These are phyloP conservation scores for Microbotryomycetes sp. DNA, from an alignment of 1,284 basidiomycete species.

Conservation along the genomic window DNA sequence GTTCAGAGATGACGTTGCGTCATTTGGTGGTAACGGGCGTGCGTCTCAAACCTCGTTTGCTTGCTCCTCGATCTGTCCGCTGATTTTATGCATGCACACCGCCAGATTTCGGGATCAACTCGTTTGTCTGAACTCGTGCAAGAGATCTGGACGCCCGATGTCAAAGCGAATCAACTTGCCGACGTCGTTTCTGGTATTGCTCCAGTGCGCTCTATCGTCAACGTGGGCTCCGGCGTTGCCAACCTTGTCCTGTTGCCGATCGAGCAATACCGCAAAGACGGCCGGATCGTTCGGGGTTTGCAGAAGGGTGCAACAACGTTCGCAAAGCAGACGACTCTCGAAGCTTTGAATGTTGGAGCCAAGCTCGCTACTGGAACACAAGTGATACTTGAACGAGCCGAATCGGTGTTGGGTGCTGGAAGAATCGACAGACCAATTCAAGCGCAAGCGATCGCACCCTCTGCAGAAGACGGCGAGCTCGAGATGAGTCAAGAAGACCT, in stretches of 20 bases:
- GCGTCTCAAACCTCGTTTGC: constrained; percentile 43
- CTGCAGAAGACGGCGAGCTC: constrained; percentile 33
- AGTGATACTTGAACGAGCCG: constrained; percentile 91
- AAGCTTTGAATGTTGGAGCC: constrained; percentile 92
- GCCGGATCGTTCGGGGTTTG: constrained; percentile 83
- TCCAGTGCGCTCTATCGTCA: constrained; percentile 90
- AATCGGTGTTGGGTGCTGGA: constrained; percentile 73
- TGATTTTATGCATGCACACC: background rate
- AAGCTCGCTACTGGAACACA: constrained; percentile 92
- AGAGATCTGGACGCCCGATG: constrained; percentile 97
- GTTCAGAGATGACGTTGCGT: constrained; percentile 92
- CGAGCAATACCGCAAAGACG: constrained; percentile 94
- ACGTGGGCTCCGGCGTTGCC: constrained; percentile 91
- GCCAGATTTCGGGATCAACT: constrained; percentile 78
- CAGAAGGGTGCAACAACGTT: constrained; percentile 90
- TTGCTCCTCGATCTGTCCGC: background rate
- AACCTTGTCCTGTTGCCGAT: constrained; percentile 93
- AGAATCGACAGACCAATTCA: constrained; percentile 4
- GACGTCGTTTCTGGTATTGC: constrained; percentile 96
- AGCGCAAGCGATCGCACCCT: constrained; percentile 5
- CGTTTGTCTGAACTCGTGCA: constrained; percentile 83
- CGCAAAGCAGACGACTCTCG: constrained; percentile 84
- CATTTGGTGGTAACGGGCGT: constrained; percentile 88
- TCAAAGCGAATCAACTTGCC: constrained; percentile 94
- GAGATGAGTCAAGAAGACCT: constrained; percentile 19